Evolutionary conservation across 2,329 filamentous ascomycete genomes (phyloP).

Genomic region (Fusarium pseudograminearum): DNA sequence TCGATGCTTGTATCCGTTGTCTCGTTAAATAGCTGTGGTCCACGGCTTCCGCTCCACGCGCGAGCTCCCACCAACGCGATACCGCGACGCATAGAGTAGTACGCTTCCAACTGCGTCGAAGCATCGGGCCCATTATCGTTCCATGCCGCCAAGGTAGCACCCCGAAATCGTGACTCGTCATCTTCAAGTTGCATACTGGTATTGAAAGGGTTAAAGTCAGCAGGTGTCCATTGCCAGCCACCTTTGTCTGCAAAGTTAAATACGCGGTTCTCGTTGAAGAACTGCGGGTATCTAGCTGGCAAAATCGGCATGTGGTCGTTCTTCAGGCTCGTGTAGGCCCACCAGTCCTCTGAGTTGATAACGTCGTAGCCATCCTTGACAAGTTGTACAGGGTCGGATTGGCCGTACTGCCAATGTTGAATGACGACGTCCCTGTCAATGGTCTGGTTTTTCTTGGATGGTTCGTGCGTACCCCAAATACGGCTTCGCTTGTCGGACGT

Average conservation of each 20-base stretch:
- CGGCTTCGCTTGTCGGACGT: slow-evolving; percentile 12
- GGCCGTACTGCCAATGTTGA: slow-evolving; percentile 30
- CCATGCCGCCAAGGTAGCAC: slow-evolving; percentile 16
- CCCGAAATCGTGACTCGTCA: background rate
- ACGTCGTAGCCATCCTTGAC: slow-evolving; percentile 17
- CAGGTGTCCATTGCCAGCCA: slow-evolving; percentile 23
- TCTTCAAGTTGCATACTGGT: slow-evolving; percentile 6
- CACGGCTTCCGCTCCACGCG: slow-evolving; percentile 20
- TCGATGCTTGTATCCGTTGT: slow-evolving; percentile 4
- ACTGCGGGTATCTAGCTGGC: slow-evolving; percentile 20
- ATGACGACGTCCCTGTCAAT: slow-evolving; percentile 16
- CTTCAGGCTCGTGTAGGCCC: slow-evolving; percentile 29
- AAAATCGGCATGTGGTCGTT: slow-evolving; percentile 32
- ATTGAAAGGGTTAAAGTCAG: slow-evolving; percentile 20
- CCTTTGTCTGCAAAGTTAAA: slow-evolving; percentile 7
- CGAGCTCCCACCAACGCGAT: slow-evolving; percentile 23
- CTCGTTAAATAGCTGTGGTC: background rate
- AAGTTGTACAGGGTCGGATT: slow-evolving; percentile 14
- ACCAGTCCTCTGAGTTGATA: slow-evolving; percentile 33
- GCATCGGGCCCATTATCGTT: slow-evolving; percentile 25
- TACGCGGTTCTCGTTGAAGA: slow-evolving; percentile 22
- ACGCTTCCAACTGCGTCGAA: slow-evolving; percentile 19
- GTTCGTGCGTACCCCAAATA: slow-evolving; percentile 23
- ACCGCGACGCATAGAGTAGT: slow-evolving; percentile 28
- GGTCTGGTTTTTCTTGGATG: slow-evolving; percentile 17